These are phyloP conservation scores for Hymenoscyphus scutula DNA, from an alignment of 2,329 filamentous ascomycete species.

Conservation along the genomic window DNA sequence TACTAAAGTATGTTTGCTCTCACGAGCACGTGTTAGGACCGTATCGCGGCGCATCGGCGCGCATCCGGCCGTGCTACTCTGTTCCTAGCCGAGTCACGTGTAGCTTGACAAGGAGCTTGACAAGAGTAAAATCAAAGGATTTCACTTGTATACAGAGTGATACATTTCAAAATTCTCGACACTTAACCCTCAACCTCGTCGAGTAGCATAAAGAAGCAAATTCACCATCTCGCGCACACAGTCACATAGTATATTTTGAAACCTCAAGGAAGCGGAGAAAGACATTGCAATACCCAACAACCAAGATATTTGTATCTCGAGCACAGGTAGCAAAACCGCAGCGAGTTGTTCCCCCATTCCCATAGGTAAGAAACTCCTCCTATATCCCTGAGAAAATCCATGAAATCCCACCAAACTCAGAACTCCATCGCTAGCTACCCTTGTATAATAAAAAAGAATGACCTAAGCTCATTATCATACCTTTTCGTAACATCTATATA, in stretches of 20 bases:
- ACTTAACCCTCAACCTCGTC: neutral
- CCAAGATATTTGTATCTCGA: neutral
- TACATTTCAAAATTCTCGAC: neutral
- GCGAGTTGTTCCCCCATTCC: neutral
- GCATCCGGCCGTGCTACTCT: too few species aligned
- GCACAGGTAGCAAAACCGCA: neutral
- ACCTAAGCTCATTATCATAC: neutral
- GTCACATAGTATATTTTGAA: too few species aligned
- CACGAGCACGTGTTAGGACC: too few species aligned
- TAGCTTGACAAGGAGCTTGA: too few species aligned
- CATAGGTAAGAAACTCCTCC: neutral
- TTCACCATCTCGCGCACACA: too few species aligned
- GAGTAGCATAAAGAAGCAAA: too few species aligned
- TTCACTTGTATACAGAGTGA: too few species aligned
- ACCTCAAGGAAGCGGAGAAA: too few species aligned
- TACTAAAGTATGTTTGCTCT: too few species aligned
- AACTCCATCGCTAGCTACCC: constrained; percentile 15
- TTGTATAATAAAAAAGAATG: neutral
- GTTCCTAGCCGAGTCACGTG: too few species aligned
- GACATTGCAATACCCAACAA: neutral
- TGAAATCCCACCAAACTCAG: neutral
- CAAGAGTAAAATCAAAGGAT: too few species aligned
- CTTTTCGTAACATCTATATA: neutral
- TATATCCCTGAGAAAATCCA: neutral
- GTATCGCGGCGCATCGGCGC: too few species aligned